Evolutionary conservation across 768 basidiomycete genomes (phyloP).

Genomic region (Mycena amicta): DNA sequence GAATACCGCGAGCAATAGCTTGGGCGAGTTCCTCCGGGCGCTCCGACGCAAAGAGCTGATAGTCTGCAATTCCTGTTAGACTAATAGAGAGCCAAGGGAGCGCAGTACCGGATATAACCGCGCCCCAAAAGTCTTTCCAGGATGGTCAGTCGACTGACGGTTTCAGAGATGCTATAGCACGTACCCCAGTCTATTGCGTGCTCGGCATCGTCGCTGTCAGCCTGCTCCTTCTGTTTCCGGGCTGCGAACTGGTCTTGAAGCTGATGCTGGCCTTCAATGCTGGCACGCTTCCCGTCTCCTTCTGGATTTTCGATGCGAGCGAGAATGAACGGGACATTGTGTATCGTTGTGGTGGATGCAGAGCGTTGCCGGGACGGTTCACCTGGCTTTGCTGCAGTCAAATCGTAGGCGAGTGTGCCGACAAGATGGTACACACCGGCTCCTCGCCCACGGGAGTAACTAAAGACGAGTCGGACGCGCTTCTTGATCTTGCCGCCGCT

Average conservation of each 20-base stretch:
- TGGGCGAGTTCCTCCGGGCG: conserved; percentile 77
- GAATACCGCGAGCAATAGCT: conserved; percentile 93
- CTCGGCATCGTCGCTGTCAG: conserved; percentile 40
- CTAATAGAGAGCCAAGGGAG: too few relatives aligned
- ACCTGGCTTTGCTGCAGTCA: conserved; percentile 22
- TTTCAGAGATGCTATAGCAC: conserved; percentile 31
- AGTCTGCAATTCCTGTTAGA: conserved; percentile 53
- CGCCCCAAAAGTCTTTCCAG: conserved; percentile 89
- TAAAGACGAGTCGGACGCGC: conserved; percentile 9
- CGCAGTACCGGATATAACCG: conserved; percentile 86
- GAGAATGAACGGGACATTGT: conserved; percentile 54
- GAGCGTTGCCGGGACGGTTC: conserved; percentile 59
- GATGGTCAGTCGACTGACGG: conserved; percentile 2
- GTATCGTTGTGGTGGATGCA: conserved; percentile 55
- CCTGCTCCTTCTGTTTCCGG: conserved; percentile 53
- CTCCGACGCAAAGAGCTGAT: conserved; percentile 82
- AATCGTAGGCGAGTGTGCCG: not conserved
- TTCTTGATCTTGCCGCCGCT: conserved; percentile 31
- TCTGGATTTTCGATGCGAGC: conserved; percentile 54
- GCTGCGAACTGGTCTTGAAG: conserved; percentile 73
- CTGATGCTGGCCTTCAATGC: conserved; percentile 67
- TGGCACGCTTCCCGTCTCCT: conserved; percentile 41
- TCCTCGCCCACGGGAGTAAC: conserved; percentile 42
- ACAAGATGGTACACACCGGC: conserved; percentile 4
- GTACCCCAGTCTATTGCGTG: conserved; percentile 77